A percentile compares a stretch with the other conserved stretches of the same genome.
These are phyloP conservation scores for Suillus plorans DNA, from an alignment of 768 basidiomycete species.

Conservation along the genomic window DNA sequence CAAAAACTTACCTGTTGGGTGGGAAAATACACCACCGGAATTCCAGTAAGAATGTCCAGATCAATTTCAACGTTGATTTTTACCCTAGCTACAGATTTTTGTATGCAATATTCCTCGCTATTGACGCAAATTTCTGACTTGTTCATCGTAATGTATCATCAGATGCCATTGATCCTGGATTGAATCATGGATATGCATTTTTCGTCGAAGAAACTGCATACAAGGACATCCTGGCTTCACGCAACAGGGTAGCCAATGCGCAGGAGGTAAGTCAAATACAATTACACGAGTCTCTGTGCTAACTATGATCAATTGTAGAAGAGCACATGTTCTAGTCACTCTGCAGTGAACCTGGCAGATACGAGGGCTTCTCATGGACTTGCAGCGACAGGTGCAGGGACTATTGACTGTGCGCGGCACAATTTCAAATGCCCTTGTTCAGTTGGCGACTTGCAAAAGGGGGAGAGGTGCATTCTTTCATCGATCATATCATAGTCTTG, in stretches of 20 bases:
- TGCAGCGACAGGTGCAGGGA: constrained; percentile 11
- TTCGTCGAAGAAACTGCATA: constrained; percentile 24
- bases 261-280: neutral
- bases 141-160: constrained; percentile 24
- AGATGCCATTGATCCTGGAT: constrained; percentile 24
- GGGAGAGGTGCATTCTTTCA: constrained; percentile 3
- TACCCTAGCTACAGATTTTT: constrained; percentile 24
- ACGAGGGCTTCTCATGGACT: too few species aligned
- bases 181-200: constrained; percentile 26
- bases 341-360: too few species aligned
- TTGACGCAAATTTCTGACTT: constrained; percentile 34
- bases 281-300: neutral
- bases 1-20: constrained; percentile 8
- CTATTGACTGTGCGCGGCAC: constrained; percentile 3
- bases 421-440: constrained; percentile 1
- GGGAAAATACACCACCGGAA: neutral
- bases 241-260: constrained; percentile 1
- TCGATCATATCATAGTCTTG: neutral
- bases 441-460: constrained; percentile 10
- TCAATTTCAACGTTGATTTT: neutral
- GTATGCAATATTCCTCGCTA: constrained; percentile 23
- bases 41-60: neutral
- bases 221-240: constrained; percentile 14
- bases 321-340: neutral
- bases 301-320: neutral